phyloP scores from a whole-genome alignment of 2,329 filamentous ascomycete genomes.

The Aspergillus fijiensis region DNA sequence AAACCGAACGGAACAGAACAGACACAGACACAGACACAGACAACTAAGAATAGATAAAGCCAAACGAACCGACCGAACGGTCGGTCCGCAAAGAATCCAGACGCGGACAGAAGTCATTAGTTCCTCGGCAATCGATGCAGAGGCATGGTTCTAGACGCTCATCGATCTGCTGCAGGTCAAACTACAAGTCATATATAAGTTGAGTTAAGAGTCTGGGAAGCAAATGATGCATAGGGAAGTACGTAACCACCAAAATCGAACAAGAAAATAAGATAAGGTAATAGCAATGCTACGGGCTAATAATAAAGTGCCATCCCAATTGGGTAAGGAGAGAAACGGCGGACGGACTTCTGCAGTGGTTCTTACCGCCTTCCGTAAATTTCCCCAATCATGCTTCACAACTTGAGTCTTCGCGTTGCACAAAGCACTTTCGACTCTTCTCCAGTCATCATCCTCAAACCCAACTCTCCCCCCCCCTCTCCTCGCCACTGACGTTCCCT shows the following conservation, averaged over 20 bases:
- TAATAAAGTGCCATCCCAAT: neutral
- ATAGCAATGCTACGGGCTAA: no score
- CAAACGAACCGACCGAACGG: neutral
- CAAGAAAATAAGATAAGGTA: no score
- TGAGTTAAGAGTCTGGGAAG: neutral
- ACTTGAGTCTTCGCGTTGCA: neutral
- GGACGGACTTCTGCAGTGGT: constrained; percentile 5
- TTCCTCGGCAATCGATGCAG: neutral
- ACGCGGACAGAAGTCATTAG: neutral
- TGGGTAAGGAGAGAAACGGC: neutral
- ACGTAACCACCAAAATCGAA: no score
- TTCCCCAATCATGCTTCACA: constrained; percentile 12
- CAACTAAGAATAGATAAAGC: constrained; percentile 9
- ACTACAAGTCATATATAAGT: neutral
- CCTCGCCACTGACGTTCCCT: neutral
- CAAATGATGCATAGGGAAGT: no score
- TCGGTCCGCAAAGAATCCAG: neutral
- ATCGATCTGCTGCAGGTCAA: neutral
- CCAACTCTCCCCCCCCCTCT: neutral
- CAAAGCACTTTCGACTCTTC: neutral
- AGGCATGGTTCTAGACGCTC: constrained; percentile 2
- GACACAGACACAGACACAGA: neutral
- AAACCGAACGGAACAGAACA: neutral
- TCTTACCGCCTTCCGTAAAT: constrained; percentile 25
- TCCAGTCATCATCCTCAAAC: neutral